A percentile compares a stretch with the other conserved stretches of the same genome.
Conservation (phyloP, 2,329 filamentous ascomycete genomes). For the Neopestalotiopsis sp. region DNA sequence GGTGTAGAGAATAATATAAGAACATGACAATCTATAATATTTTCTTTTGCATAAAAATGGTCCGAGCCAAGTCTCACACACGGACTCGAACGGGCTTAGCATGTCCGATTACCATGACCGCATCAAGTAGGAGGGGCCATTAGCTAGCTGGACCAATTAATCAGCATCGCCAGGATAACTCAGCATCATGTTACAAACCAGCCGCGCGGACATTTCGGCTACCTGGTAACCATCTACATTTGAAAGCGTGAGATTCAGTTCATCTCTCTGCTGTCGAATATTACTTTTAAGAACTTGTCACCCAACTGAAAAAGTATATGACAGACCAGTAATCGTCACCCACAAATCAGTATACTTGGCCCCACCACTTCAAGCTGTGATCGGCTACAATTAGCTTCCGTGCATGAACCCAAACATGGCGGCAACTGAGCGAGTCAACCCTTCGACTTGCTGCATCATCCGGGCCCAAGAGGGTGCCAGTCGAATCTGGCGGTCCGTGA, state of each 20-base stretch:
- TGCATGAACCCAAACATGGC: background rate
- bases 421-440: background rate
- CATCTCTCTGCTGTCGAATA: background rate
- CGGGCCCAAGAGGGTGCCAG: background rate
- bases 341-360: background rate
- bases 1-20: background rate
- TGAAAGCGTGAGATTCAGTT: background rate
- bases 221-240: background rate
- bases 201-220: background rate
- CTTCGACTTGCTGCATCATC: background rate
- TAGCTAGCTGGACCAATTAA: background rate
- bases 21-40: background rate
- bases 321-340: background rate
- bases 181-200: background rate
- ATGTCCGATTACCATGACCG: background rate
- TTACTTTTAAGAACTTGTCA: background rate
- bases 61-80: background rate
- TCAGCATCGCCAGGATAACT: background rate
- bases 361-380: background rate
- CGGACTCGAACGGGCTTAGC: background rate
- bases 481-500: constrained; percentile 5
- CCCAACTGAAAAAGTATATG: background rate
- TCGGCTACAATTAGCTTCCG: background rate
- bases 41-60: background rate
- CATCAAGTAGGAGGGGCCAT: background rate